These are phyloP conservation scores for Ulota crispa DNA, from an alignment of 225 moss, liverwort and hornwort genomes.

Conservation along the genomic window DNA sequence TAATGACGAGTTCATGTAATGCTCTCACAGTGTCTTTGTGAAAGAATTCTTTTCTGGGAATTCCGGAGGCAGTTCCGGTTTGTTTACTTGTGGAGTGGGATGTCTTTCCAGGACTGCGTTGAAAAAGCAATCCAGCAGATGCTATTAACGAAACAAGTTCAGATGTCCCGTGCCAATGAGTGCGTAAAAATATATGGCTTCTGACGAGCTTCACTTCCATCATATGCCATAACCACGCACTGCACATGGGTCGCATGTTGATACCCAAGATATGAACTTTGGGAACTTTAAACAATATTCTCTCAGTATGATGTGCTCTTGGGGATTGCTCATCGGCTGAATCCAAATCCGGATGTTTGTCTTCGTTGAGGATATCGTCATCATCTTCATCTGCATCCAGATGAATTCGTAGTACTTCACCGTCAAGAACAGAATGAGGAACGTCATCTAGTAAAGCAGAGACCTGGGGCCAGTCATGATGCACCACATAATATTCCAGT, in stretches of 20 bases:
- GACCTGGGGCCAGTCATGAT: conserved; percentile 79
- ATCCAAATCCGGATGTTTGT: conserved; percentile 53
- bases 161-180: conserved; percentile 83
- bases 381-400: conserved; percentile 59
- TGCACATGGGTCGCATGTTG: conserved; percentile 68
- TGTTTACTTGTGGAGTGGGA: conserved; percentile 50
- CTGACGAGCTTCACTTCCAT: conserved; percentile 84
- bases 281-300: conserved; percentile 51
- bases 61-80: conserved; percentile 32
- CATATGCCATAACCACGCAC: conserved; percentile 91
- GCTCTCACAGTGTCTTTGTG: conserved; percentile 80
- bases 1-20: conserved; percentile 80
- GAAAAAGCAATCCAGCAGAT: conserved; percentile 74
- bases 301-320: conserved; percentile 30
- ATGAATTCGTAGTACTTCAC: conserved; percentile 62
- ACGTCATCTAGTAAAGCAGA: conserved; percentile 70
- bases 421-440: conserved; percentile 67
- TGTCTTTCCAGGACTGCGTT: conserved; percentile 54
- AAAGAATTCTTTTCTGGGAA: conserved; percentile 44
- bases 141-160: conserved; percentile 80
- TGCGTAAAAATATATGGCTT: conserved; percentile 68
- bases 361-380: conserved; percentile 36
- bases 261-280: conserved; percentile 76
- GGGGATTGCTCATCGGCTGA: conserved; percentile 53
- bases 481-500: conserved; percentile 77